Percentiles rank a stretch among this genome's conserved stretches.
Conservation (phyloP, 2,329 filamentous ascomycete genomes). For the Scolecobasidium constrictum region DNA sequence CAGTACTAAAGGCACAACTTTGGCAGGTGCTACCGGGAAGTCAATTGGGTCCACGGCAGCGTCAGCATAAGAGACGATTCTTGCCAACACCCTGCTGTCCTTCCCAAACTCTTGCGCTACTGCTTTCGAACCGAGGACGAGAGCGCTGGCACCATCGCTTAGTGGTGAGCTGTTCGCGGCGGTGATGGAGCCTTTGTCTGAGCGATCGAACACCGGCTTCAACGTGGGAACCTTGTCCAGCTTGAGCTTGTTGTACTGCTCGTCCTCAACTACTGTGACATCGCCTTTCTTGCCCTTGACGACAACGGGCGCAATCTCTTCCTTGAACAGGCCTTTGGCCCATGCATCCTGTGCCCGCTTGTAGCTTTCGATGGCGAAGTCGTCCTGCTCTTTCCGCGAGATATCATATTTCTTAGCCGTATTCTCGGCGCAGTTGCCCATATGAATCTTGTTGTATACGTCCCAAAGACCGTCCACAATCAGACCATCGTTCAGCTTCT, state of each 20-base stretch:
- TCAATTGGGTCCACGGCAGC: slow-evolving; percentile 85
- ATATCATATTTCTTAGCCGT: slow-evolving; percentile 82
- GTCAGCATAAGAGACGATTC: slow-evolving; percentile 77
- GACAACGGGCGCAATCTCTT: slow-evolving; percentile 83
- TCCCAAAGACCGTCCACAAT: slow-evolving; percentile 94
- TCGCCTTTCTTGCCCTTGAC: slow-evolving; percentile 75
- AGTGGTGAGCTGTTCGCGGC: slow-evolving; percentile 90
- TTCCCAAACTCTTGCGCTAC: slow-evolving; percentile 71
- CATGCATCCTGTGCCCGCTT: slow-evolving; percentile 83
- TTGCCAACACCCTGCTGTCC: slow-evolving; percentile 72
- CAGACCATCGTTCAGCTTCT: slow-evolving; percentile 81
- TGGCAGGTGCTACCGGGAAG: slow-evolving; percentile 85
- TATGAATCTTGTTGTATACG: slow-evolving; percentile 93
- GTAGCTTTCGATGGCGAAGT: slow-evolving; percentile 83
- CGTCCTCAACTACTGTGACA: slow-evolving; percentile 67
- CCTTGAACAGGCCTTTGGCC: slow-evolving; percentile 69
- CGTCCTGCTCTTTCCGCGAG: slow-evolving; percentile 76
- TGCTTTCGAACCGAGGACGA: slow-evolving; percentile 73
- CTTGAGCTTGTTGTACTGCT: slow-evolving; percentile 81
- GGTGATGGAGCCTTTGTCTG: slow-evolving; percentile 81
- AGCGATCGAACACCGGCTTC: slow-evolving; percentile 76
- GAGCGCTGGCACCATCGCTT: slow-evolving; percentile 85
- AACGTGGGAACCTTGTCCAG: slow-evolving; percentile 74
- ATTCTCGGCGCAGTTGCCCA: slow-evolving; percentile 94
- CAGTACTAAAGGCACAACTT: slow-evolving; percentile 83